phyloP scores from a whole-genome alignment of 306 rosid genomes.

The peach (Prunus persica) region DNA sequence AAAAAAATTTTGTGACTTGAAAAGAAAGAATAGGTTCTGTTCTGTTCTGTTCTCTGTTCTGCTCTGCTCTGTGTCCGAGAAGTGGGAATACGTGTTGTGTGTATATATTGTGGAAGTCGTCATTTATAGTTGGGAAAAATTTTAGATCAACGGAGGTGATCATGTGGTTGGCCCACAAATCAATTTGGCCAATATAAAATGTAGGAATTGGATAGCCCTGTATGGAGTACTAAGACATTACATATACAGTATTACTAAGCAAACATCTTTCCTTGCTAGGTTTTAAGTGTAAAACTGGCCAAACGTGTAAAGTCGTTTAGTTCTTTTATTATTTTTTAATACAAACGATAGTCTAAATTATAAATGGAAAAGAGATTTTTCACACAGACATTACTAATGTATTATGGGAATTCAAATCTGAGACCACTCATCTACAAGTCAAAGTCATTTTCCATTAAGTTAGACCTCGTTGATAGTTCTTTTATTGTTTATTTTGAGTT shows the following conservation, averaged over 20 bases:
- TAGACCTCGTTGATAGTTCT: too few relatives aligned
- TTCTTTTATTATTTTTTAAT: too few relatives aligned
- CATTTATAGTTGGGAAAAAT: slow-evolving; percentile 1
- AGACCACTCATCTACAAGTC: too few relatives aligned
- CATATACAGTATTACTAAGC: not conserved
- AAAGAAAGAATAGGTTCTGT: not conserved
- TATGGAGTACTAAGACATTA: not conserved
- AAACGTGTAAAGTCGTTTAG: too few relatives aligned
- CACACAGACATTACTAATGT: too few relatives aligned
- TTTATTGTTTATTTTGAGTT: not conserved
- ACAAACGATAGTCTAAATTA: too few relatives aligned
- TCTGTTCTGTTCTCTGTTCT: not conserved
- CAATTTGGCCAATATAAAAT: not conserved
- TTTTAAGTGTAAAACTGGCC: too few relatives aligned
- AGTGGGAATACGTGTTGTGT: not conserved
- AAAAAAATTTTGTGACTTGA: not conserved
- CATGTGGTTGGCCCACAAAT: slow-evolving; percentile 7
- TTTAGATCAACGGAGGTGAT: not conserved
- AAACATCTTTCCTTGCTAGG: too few relatives aligned
- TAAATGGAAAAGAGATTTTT: accelerated
- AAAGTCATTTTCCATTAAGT: accelerated
- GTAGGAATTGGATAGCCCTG: not conserved
- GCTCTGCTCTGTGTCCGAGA: not conserved
- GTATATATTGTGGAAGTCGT: slow-evolving; percentile 1
- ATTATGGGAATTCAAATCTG: too few relatives aligned